Evolutionary conservation across 208 protist genomes (phyloP).

Genomic region (Borovskyia barvae): DNA sequence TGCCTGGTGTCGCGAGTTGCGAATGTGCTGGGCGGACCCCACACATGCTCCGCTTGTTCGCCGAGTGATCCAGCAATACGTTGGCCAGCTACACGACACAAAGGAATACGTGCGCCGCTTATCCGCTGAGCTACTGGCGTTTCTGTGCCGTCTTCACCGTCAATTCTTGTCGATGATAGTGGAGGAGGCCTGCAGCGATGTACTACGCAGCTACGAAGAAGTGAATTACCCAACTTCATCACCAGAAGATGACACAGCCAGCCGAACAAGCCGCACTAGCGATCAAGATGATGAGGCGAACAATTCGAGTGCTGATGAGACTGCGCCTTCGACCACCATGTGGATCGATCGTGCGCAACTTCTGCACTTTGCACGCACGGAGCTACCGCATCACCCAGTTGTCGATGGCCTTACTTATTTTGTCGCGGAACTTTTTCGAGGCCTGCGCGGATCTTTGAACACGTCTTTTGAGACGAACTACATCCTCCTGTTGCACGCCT

Average conservation of each 20-base stretch:
- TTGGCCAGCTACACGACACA: slow-evolving; percentile 69
- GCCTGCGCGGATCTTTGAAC: slow-evolving; percentile 78
- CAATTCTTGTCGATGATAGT: slow-evolving; percentile 57
- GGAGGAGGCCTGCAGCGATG: slow-evolving; percentile 45
- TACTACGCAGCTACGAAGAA: slow-evolving; percentile 42
- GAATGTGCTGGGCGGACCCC: slow-evolving; percentile 44
- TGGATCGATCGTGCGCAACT: slow-evolving; percentile 21
- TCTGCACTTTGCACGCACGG: slow-evolving; percentile 39
- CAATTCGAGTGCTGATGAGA: neutral
- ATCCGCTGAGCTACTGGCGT: slow-evolving; percentile 74
- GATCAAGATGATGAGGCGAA: neutral
- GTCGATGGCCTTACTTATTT: slow-evolving; percentile 69
- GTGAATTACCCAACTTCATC: no score
- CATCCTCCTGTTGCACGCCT: slow-evolving; percentile 43
- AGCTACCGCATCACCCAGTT: slow-evolving; percentile 49
- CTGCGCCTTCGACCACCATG: slow-evolving; percentile 8
- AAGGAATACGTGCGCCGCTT: slow-evolving; percentile 87
- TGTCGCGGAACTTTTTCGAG: slow-evolving; percentile 70
- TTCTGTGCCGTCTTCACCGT: slow-evolving; percentile 53
- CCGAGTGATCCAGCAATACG: slow-evolving; percentile 61
- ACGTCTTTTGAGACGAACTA: slow-evolving; percentile 78
- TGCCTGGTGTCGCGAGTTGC: slow-evolving; percentile 85
- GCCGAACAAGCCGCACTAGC: slow-evolving; percentile 6
- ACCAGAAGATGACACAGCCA: no score
- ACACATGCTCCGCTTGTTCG: slow-evolving; percentile 26